These are phyloP conservation scores for Raphanus sativus DNA, from an alignment of 345 rosid genomes.

Conservation along the genomic window DNA sequence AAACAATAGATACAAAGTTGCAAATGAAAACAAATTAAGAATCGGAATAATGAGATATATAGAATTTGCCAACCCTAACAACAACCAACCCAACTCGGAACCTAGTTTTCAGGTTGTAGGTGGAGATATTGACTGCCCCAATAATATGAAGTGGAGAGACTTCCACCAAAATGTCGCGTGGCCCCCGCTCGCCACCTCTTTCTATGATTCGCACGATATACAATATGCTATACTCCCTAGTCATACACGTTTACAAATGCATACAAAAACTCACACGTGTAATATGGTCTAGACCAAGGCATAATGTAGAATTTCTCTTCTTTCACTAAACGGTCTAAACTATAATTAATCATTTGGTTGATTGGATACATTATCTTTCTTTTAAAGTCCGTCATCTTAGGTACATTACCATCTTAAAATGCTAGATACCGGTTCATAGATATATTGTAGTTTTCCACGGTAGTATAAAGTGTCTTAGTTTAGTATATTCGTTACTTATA, in stretches of 20 bases:
- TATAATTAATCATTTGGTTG: background rate
- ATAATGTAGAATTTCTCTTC: background rate
- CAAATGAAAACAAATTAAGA: background rate
- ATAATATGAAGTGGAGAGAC: background rate
- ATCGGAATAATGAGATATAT: background rate
- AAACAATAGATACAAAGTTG: background rate
- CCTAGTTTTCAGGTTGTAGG: slow-evolving; percentile 25
- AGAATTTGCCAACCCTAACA: slow-evolving; percentile 30
- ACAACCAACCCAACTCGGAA: slow-evolving; percentile 29
- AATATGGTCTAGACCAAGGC: background rate
- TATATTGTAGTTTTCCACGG: background rate
- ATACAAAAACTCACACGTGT: slow-evolving; percentile 11
- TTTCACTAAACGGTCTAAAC: background rate
- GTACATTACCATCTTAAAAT: slow-evolving; percentile 12
- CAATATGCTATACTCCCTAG: background rate
- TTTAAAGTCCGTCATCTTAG: background rate
- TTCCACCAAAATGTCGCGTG: slow-evolving; percentile 33
- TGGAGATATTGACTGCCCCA: slow-evolving; percentile 18
- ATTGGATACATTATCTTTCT: background rate
- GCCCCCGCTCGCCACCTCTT: slow-evolving; percentile 18
- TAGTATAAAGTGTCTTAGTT: background rate
- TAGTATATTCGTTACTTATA: slow-evolving; percentile 4
- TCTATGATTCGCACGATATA: background rate
- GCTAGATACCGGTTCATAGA: slow-evolving; percentile 5
- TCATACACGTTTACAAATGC: slow-evolving; percentile 4